phyloP scores from a whole-genome alignment of 495 filamentous ascomycete genomes.

The Bacidia rubella region DNA sequence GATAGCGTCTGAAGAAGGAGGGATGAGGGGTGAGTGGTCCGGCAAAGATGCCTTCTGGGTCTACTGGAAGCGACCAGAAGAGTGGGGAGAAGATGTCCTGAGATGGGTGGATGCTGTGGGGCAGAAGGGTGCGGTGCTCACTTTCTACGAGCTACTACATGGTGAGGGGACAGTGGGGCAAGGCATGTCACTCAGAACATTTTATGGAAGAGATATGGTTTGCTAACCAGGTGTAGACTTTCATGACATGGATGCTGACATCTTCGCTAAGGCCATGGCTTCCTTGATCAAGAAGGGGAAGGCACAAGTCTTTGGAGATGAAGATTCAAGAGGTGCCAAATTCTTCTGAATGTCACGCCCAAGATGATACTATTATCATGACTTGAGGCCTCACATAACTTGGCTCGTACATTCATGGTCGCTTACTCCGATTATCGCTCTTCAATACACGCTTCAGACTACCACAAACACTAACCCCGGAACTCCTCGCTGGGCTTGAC shows the following conservation, averaged over 20 bases:
- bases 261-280: slow-evolving; percentile 63
- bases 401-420: too few relatives aligned
- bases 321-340: slow-evolving; percentile 82
- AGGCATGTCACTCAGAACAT: slow-evolving; percentile 5
- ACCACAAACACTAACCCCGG: neutral
- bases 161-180: slow-evolving; percentile 42
- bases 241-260: slow-evolving; percentile 69
- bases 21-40: slow-evolving; percentile 58
- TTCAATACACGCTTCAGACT: too few relatives aligned
- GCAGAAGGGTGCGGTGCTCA: slow-evolving; percentile 60
- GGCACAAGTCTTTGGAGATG: slow-evolving; percentile 81
- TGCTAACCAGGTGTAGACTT: slow-evolving; percentile 44
- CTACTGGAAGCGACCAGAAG: slow-evolving; percentile 57
- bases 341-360: slow-evolving; percentile 54
- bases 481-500: neutral
- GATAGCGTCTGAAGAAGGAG: slow-evolving; percentile 52
- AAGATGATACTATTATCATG: neutral
- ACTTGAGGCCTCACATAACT: too few relatives aligned
- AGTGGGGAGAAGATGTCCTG: slow-evolving; percentile 53
- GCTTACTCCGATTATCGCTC: too few relatives aligned
- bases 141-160: slow-evolving; percentile 60
- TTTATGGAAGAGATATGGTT: neutral
- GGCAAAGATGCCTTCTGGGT: slow-evolving; percentile 37
- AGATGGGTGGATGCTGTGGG: slow-evolving; percentile 57
- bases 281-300: slow-evolving; percentile 77